Base-by-base conservation (phyloP, 305 asterid genomes). In the Andrographis paniculata region DNA sequence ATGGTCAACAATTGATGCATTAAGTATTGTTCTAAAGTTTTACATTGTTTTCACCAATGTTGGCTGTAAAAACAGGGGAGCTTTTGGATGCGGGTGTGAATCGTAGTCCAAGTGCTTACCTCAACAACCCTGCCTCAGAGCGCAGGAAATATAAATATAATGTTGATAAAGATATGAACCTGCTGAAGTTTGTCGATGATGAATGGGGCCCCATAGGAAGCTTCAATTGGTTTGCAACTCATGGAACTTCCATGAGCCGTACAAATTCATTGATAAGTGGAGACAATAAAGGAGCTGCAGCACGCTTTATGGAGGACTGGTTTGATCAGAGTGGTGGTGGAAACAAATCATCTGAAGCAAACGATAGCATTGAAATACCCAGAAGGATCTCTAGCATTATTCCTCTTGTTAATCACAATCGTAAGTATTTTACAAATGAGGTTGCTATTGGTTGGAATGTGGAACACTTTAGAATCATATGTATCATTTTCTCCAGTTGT, bases 221-320 rank as follows among this genome's bases (percentile, higher is more conserved):
- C 77, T 92, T 87, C 73, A 92, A 81, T 60, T 92, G 99, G 99
- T 92, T 92, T 75, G 91, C 99, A 39, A 92, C 99, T 48, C 99
- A 92, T 56, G 99, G 99, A 58, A 92, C 99, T 43, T 92, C 99
- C 45, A 92, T 92, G 99, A 75, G 99, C 69, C 95, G 95, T 48
- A 80, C 94, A 54, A 92, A 92, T 67, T 76, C 89, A 11, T 69
- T 92, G 72, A 81, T 92, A 46, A 92, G 99, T 60, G 99, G 99
- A 58, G 99, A 92, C 70, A 92, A 92, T 63, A 92, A 92, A 84
- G 99, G 96, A 65, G 93, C 96, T 60, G 96, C 99, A 41, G 96
- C 99, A 14, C 74, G 99, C 56, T 77, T 87, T 60, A 87, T 92
- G 99, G 99, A 92, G 69, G 99, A 92, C 66, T 84, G 95, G 99